These are phyloP conservation scores for Antarctomyces pellizariae DNA, from an alignment of 495 filamentous ascomycete genomes.

Conservation along the genomic window DNA sequence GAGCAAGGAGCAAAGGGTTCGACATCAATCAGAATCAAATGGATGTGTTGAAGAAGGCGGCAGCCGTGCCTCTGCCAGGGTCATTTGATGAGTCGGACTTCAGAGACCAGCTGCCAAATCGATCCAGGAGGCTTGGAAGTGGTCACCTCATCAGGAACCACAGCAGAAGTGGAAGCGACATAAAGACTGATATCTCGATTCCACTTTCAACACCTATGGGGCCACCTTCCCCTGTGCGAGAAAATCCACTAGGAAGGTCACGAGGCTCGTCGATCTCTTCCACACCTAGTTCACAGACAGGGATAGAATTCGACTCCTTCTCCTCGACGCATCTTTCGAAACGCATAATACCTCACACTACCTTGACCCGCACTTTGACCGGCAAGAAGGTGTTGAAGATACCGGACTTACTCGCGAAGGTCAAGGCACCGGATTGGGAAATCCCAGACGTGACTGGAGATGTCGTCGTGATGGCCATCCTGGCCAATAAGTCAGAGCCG, in stretches of 20 bases:
- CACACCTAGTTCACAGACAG: conserved; percentile 3
- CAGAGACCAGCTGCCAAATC: conserved; percentile 5
- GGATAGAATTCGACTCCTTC: conserved; percentile 46
- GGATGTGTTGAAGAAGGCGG: conserved; percentile 36
- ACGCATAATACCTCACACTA: conserved; percentile 65
- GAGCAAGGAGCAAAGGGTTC: conserved; percentile 46
- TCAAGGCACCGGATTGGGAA: conserved; percentile 68
- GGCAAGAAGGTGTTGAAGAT: conserved; percentile 57
- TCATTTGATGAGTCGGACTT: conserved; percentile 6
- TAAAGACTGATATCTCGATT: too few relatives aligned
- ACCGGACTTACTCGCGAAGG: conserved; percentile 55
- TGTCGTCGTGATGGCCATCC: conserved; percentile 65
- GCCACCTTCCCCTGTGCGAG: too few relatives aligned
- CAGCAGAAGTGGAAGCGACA: conserved; percentile 15
- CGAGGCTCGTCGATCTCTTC: neutral
- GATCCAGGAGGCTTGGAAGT: too few relatives aligned
- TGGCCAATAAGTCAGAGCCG: conserved; percentile 70
- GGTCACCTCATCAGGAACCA: too few relatives aligned
- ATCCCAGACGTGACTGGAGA: conserved; percentile 69
- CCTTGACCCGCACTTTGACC: conserved; percentile 46
- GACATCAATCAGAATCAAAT: conserved; percentile 39
- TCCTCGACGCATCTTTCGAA: conserved; percentile 67
- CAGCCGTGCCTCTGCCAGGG: conserved; percentile 18
- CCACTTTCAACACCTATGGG: too few relatives aligned
- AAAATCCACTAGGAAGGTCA: too few relatives aligned